A percentile compares a stretch with the other conserved stretches of the same genome.
Conservation (phyloP, 1,139 yeast species). For the Suhomyces panamericanus region DNA sequence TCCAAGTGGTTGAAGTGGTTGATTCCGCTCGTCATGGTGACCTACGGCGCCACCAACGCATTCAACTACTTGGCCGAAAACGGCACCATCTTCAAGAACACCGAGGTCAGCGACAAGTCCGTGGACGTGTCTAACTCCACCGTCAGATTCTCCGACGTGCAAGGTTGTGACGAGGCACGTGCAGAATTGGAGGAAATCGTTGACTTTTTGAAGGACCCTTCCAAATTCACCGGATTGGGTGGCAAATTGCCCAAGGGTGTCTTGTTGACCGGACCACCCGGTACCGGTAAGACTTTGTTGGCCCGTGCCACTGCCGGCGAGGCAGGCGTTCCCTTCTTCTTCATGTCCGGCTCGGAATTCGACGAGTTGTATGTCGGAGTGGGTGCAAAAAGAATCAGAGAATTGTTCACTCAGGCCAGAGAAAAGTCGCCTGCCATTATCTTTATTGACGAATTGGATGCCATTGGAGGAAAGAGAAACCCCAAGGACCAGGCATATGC, state of each 20-base stretch:
- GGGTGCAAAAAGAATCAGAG: conserved; percentile 97
- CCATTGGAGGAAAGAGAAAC: conserved; percentile 96
- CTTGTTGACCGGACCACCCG: conserved; percentile 96
- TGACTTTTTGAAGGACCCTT: conserved; percentile 92
- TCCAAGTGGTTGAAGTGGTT: conserved; percentile 92
- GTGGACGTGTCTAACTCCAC: conserved; percentile 85
- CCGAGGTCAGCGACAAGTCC: conserved; percentile 72
- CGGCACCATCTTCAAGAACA: conserved; percentile 77
- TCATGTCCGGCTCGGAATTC: conserved; percentile 98
- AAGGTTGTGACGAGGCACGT: conserved; percentile 98
- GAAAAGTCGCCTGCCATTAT: conserved; percentile 96
- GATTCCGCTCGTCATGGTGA: conserved; percentile 71
- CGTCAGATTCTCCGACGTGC: conserved; percentile 88
- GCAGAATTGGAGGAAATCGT: conserved; percentile 96
- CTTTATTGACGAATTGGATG: conserved; percentile 95
- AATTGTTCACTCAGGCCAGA: conserved; percentile 87
- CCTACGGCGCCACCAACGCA: conserved; percentile 73
- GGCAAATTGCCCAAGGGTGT: conserved; percentile 98
- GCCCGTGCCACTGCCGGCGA: conserved; percentile 99
- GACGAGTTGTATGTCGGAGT: conserved; percentile 98
- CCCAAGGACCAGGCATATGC: conserved; percentile 98
- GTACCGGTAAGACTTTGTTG: conserved; percentile 96
- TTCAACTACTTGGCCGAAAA: conserved; percentile 81
- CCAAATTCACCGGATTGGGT: conserved; percentile 93
- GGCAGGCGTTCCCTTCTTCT: conserved; percentile 98